Percentiles rank a stretch among this genome's conserved stretches.
These are phyloP conservation scores for Lachnellula subtilissima DNA, from an alignment of 2,329 filamentous ascomycete species.

Conservation along the genomic window DNA sequence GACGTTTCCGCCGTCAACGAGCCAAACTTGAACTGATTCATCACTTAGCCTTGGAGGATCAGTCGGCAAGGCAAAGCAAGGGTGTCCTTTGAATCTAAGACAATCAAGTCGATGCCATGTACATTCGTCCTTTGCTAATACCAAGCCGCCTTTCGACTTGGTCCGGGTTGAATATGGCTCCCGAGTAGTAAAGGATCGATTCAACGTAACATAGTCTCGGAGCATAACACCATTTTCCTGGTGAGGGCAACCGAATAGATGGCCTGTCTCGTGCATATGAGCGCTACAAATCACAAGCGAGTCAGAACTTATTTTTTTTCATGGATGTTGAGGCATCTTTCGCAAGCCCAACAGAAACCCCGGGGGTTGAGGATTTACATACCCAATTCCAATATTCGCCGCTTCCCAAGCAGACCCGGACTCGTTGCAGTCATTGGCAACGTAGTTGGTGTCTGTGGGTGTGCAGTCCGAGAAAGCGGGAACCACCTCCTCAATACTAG, in stretches of 20 bases:
- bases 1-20: constrained; percentile 71
- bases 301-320: background rate
- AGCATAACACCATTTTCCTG: constrained; percentile 91
- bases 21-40: constrained; percentile 79
- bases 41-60: constrained; percentile 64
- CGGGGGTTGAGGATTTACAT: background rate
- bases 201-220: constrained; percentile 78
- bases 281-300: constrained; percentile 37
- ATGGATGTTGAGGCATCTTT: background rate
- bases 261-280: constrained; percentile 86
- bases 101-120: constrained; percentile 86
- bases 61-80: constrained; percentile 78
- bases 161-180: constrained; percentile 87
- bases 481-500: constrained; percentile 82
- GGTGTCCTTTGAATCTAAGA: constrained; percentile 83
- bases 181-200: constrained; percentile 73
- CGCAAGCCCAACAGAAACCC: too few relatives aligned
- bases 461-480: constrained; percentile 89
- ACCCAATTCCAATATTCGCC: constrained; percentile 86
- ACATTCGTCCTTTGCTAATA: constrained; percentile 76
- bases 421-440: constrained; percentile 83
- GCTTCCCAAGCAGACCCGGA: constrained; percentile 91
- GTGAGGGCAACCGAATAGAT: constrained; percentile 84
- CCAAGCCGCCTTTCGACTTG: constrained; percentile 73
- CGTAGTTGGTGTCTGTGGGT: constrained; percentile 71